Base-by-base conservation (phyloP, 108 stramenopile species). In the Phaeodactylum tricornutum region DNA sequence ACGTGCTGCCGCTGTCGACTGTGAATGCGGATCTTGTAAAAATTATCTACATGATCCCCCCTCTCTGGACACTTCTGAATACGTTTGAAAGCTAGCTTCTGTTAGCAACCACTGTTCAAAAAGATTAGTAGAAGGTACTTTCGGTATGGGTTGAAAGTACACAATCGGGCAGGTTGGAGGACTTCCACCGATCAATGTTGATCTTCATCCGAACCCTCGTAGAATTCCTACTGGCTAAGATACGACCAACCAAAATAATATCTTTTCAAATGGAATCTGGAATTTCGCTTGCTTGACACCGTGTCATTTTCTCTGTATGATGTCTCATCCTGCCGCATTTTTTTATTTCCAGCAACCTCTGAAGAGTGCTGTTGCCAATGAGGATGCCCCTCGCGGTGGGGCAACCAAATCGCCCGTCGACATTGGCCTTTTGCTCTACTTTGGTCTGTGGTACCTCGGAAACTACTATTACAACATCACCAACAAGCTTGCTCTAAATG, bases 381-480 rank as follows among this genome's bases (percentile, higher is more conserved):
- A 15, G 14, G 16, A 25, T 5, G 21, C 27, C 1, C 45, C 47
- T 30, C 49, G 48, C 58, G 58, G 58, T 20, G 58, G 58, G 33
- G 42, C 43, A 35, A 19, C 32, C n/a, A 24, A 8, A 7, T 49
- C n/a, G 62, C 49, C 66, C 33, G 45, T 86, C 16, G 92, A 93
- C 64, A 34, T 93, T 50, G 78, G 84, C 23, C 74, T 94, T n/a
- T 50, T 89, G 30, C 35, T 71, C 30, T 94, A 94, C 72, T 89
- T 94, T 55, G 54, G 62, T 40, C 78, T 91, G 19, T 94, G 93
- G 93, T 94, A 94, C 68, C 69, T 94, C 16, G 93, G 93, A 42
- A 94, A 94, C 67, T 91, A 91, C 71, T 89, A 80, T 46, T 79
- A 84, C 69, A 81, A 85, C 69, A 79, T 84, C 44, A 87, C 87